phyloP scores from a whole-genome alignment of 2,329 filamentous ascomycete genomes.

The Colletotrichum sp. region DNA sequence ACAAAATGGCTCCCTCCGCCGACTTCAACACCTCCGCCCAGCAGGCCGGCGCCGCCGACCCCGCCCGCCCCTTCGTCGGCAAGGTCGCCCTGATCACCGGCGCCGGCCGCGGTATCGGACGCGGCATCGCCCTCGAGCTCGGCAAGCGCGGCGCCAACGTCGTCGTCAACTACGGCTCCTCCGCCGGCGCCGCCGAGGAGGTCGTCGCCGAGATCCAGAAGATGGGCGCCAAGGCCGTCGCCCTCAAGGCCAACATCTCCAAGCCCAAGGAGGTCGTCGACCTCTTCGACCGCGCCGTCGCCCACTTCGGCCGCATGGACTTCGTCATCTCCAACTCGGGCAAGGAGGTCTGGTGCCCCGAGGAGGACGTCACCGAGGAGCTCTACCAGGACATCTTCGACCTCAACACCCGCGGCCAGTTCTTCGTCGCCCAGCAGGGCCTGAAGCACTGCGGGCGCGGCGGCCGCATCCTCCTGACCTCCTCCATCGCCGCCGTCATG shows the following conservation, averaged over 20 bases:
- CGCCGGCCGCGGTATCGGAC: conserved; percentile 69
- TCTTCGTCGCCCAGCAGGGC: conserved; percentile 79
- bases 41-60: conserved; percentile 27
- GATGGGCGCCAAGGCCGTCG: conserved; percentile 62
- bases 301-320: conserved; percentile 72
- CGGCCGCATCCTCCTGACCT: conserved; percentile 76
- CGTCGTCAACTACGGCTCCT: conserved; percentile 70
- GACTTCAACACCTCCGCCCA: conserved; percentile 7
- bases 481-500: conserved; percentile 70
- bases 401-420: conserved; percentile 74
- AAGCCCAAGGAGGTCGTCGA: conserved; percentile 61
- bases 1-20: conserved; percentile 33
- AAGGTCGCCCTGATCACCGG: conserved; percentile 69
- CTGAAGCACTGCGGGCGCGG: conserved; percentile 73
- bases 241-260: conserved; percentile 70
- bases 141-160: conserved; percentile 68
- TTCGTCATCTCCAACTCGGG: conserved; percentile 77
- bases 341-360: conserved; percentile 73
- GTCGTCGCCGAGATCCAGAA: conserved; percentile 59
- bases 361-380: conserved; percentile 71
- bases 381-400: conserved; percentile 76
- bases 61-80: conserved; percentile 46
- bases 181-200: conserved; percentile 58
- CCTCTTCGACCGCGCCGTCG: conserved; percentile 70
- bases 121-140: conserved; percentile 70